Base-by-base conservation (phyloP, 106 monocot species). In the Allium sativum region DNA sequence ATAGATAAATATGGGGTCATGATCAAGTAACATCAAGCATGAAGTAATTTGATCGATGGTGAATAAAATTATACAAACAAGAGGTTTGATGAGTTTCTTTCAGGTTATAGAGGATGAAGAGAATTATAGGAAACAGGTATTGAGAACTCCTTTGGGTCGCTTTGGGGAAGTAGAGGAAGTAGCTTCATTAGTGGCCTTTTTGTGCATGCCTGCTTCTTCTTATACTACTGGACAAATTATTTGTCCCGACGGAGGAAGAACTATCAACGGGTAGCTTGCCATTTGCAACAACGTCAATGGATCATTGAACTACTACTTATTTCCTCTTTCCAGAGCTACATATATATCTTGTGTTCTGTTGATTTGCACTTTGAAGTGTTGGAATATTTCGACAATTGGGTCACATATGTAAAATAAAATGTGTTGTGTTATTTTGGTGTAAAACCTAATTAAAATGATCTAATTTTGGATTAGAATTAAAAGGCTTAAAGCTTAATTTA, bases 151-250 rank as follows among this genome's bases (percentile, higher is more conserved):
- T 6, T 11, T 79, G 1, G 51, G 66, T 14, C 59, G 83, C 1
- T 7, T 79, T 6, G 83, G 71, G 0, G 72, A 83, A 18, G 64
- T 75, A 7, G 83, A 75, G 52, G 83, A 83, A 59, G 75, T 83
- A 48, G 66, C 79, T 20, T 48, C 79, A 4, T 41, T 56, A 7
- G 71, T 52, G 11, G 68, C 69, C 1, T 83, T 83, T 52, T 75
- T 79, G 9, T 82, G 82, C 21, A 53, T 82, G 54, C 78, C 78
- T 7, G 72, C 65, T 20, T 67, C 81, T 20, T 81, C 78, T 3
- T 82, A 74, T 40, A 59, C 78, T 45, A 82, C 70, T n/a, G 78
- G 82, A 9, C 82, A 82, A 57, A 56, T 75, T 16, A 64, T 83
- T 21, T 52, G 55, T 40, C 72, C 75, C 11, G 82, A 83, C 40